Conservation (phyloP, 2,329 filamentous ascomycete species). For the Parasarocladium wereldwijsianum region DNA sequence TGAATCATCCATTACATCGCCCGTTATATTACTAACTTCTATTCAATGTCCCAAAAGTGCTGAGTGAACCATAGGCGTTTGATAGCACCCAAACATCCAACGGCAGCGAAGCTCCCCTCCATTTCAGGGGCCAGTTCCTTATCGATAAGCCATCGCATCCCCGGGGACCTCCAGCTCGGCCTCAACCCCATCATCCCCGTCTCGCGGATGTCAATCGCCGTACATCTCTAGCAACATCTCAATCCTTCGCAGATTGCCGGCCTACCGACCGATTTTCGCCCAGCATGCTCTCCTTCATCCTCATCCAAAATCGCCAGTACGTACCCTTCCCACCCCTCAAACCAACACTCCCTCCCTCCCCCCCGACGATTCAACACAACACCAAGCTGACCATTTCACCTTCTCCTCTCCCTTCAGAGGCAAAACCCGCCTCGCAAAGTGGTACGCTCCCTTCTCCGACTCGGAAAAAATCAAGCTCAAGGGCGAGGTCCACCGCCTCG, state of each 20-base stretch:
- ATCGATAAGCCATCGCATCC: too few relatives aligned
- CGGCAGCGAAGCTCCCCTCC: too few relatives aligned
- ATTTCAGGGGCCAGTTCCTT: too few relatives aligned
- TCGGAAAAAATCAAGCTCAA: constrained; percentile 99
- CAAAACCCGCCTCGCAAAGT: constrained; percentile 96
- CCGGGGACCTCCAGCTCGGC: too few relatives aligned
- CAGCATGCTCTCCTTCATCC: constrained; percentile 65
- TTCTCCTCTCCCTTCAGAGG: constrained; percentile 46
- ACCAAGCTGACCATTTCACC: constrained; percentile 1
- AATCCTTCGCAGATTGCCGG: constrained; percentile 1
- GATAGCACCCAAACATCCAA: too few relatives aligned
- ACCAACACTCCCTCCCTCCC: background rate
- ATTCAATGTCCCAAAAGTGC: too few relatives aligned
- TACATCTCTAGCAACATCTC: too few relatives aligned
- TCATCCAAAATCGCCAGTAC: constrained; percentile 82
- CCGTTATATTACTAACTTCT: too few relatives aligned
- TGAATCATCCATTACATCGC: too few relatives aligned
- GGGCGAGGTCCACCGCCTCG: constrained; percentile 95
- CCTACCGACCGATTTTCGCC: background rate
- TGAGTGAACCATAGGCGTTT: too few relatives aligned
- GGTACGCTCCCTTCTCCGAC: constrained; percentile 97
- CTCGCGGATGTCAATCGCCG: too few relatives aligned
- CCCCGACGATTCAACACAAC: background rate
- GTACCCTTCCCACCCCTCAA: constrained; percentile 6
- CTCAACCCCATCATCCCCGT: too few relatives aligned